phyloP scores from a whole-genome alignment of 176 grass and related monocot genomes.

The Oryza meridionalis region DNA sequence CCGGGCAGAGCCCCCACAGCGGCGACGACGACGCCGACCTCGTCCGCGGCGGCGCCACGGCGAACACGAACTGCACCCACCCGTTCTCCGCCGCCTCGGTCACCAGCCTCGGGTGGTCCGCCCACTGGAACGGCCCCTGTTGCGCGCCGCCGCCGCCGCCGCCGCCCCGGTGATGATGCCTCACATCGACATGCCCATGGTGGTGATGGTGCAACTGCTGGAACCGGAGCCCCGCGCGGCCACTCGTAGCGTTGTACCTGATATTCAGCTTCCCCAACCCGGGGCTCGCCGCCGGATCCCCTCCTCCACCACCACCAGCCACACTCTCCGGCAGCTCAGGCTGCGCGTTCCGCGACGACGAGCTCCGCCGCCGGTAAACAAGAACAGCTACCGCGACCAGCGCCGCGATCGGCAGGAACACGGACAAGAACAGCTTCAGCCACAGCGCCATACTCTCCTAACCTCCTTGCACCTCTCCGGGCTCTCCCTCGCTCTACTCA shows the following conservation, averaged over 20 bases:
- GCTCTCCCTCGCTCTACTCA: background rate
- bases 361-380: background rate
- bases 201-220: slow-evolving; percentile 61
- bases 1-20: slow-evolving; percentile 47
- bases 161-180: slow-evolving; percentile 35
- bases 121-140: slow-evolving; percentile 66
- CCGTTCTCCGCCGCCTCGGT: slow-evolving; percentile 85
- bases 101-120: slow-evolving; percentile 70
- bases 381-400: slow-evolving; percentile 29
- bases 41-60: slow-evolving; percentile 31
- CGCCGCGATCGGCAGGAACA: slow-evolving; percentile 29
- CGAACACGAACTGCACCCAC: slow-evolving; percentile 84
- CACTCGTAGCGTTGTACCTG: slow-evolving; percentile 44
- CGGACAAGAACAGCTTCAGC: slow-evolving; percentile 50
- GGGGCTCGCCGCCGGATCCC: slow-evolving; percentile 23
- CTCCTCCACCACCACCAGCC: background rate
- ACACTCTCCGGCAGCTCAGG: slow-evolving; percentile 11
- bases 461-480: background rate
- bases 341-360: slow-evolving; percentile 21
- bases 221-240: slow-evolving; percentile 61
- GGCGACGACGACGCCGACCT: slow-evolving; percentile 38
- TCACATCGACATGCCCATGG: background rate
- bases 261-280: slow-evolving; percentile 50
- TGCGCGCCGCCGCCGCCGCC: slow-evolving; percentile 31
- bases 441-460: slow-evolving; percentile 33